Percentiles rank a stretch among this genome's conserved stretches.
These are phyloP conservation scores for Hypoxylon sp. DNA, from an alignment of 2,329 filamentous ascomycete genomes.

Conservation along the genomic window DNA sequence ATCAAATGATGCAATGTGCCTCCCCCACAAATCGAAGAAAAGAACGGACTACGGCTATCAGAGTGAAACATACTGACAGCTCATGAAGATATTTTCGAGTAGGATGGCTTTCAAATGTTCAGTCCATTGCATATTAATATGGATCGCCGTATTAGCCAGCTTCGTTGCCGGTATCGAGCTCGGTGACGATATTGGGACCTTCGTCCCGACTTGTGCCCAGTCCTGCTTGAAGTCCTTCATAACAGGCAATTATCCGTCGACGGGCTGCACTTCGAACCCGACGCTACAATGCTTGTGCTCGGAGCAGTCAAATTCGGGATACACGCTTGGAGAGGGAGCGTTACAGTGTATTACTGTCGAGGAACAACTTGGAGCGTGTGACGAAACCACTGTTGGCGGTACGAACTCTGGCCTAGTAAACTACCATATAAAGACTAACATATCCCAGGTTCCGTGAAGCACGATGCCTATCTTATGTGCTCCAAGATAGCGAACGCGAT, in stretches of 20 bases:
- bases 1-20: slow-evolving; percentile 43
- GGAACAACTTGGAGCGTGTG: slow-evolving; percentile 64
- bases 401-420: neutral
- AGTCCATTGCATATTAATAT: slow-evolving; percentile 47
- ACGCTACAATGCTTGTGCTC: slow-evolving; percentile 75
- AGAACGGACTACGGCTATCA: slow-evolving; percentile 36
- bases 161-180: slow-evolving; percentile 42
- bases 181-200: slow-evolving; percentile 44
- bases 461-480: slow-evolving; percentile 70
- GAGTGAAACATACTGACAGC: slow-evolving; percentile 45
- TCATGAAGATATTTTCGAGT: slow-evolving; percentile 46
- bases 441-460: slow-evolving; percentile 33
- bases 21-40: slow-evolving; percentile 36
- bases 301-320: slow-evolving; percentile 68
- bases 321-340: slow-evolving; percentile 78
- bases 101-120: slow-evolving; percentile 52
- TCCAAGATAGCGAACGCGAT: slow-evolving; percentile 61
- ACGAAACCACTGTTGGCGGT: slow-evolving; percentile 57
- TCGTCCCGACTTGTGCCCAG: slow-evolving; percentile 50
- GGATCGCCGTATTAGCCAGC: slow-evolving; percentile 46
- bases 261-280: slow-evolving; percentile 61
- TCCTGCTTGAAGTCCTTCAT: slow-evolving; percentile 74
- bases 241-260: slow-evolving; percentile 66
- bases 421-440: slow-evolving; percentile 32
- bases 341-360: slow-evolving; percentile 74